These are phyloP conservation scores for Psilocybe tampanensis DNA, from an alignment of 768 basidiomycete species.

Conservation along the genomic window DNA sequence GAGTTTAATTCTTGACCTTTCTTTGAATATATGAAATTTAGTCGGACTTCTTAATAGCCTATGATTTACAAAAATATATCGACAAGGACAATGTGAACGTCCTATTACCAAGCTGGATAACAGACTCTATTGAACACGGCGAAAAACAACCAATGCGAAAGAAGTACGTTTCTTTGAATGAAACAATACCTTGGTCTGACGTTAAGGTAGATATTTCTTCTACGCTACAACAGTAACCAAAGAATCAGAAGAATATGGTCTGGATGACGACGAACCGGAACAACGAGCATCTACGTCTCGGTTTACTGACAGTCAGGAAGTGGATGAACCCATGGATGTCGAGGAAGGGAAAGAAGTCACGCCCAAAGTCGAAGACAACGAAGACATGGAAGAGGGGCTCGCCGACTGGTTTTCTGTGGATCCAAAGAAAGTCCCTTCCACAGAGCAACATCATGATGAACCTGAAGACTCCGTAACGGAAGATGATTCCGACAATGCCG, in stretches of 20 bases:
- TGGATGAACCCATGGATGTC: conserved; percentile 10
- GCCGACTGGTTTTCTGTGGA: conserved; percentile 68
- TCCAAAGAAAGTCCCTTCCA: conserved; percentile 23
- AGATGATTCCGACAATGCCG: conserved; percentile 69
- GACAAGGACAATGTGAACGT: conserved; percentile 73
- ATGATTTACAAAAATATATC: conserved; percentile 70
- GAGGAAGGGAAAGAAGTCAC: conserved; percentile 18
- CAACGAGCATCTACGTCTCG: conserved; percentile 11
- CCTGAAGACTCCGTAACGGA: conserved; percentile 64
- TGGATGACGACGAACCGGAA: conserved; percentile 42
- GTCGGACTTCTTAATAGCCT: conserved; percentile 44
- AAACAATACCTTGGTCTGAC: not conserved
- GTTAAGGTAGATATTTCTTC: conserved; percentile 69
- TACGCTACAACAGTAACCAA: conserved; percentile 60
- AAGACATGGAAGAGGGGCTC: conserved; percentile 46
- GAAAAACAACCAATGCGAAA: conserved; percentile 62
- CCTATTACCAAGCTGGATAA: conserved; percentile 80
- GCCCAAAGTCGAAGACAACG: conserved; percentile 21
- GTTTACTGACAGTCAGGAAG: conserved; percentile 15
- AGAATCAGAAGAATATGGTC: conserved; percentile 52
- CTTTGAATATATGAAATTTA: not conserved
- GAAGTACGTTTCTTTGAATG: conserved; percentile 46
- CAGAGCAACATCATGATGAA: conserved; percentile 27
- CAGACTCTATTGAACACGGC: conserved; percentile 68
- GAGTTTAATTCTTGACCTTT: conserved; percentile 27